phyloP scores from a whole-genome alignment of 805 yeast genomes.

The Cyberlindnera mrakii region DNA sequence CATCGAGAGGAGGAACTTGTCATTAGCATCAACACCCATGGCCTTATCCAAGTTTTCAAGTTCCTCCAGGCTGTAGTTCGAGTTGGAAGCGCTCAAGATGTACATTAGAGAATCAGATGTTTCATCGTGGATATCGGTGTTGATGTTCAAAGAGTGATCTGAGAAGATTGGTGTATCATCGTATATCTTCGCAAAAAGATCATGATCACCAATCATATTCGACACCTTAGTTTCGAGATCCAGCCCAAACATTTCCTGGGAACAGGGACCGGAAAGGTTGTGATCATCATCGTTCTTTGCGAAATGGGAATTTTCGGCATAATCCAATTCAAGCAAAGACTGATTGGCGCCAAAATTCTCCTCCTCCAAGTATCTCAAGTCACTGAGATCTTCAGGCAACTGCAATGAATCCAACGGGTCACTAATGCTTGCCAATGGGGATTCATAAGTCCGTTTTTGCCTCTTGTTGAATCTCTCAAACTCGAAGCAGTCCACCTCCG shows the following conservation, averaged over 20 bases:
- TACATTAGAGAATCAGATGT: constrained; percentile 20
- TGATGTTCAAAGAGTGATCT: not conserved
- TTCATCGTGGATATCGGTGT: constrained; percentile 5
- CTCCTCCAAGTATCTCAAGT: constrained; percentile 10
- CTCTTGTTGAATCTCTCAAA: constrained; percentile 10
- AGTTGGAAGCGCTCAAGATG: constrained; percentile 14
- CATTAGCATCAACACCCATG: constrained; percentile 24
- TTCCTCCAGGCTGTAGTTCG: constrained; percentile 20
- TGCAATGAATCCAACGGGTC: constrained; percentile 13
- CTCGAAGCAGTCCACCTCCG: constrained; percentile 8
- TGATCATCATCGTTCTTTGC: not conserved
- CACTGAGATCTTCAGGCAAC: constrained; percentile 17
- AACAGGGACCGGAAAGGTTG: not conserved
- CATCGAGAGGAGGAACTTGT: constrained; percentile 20
- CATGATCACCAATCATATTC: not conserved
- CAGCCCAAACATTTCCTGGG: constrained; percentile 5
- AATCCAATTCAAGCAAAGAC: no score
- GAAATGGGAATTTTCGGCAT: not conserved
- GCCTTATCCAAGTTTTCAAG: constrained; percentile 24
- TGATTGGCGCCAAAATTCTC: not conserved
- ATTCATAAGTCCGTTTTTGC: constrained; percentile 9
- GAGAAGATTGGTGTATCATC: not conserved
- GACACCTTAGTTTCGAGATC: constrained; percentile 1
- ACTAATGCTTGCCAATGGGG: constrained; percentile 15
- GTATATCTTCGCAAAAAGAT: not conserved